phyloP scores from a whole-genome alignment of 208 protist species.

The Wallacemonas sp. region DNA sequence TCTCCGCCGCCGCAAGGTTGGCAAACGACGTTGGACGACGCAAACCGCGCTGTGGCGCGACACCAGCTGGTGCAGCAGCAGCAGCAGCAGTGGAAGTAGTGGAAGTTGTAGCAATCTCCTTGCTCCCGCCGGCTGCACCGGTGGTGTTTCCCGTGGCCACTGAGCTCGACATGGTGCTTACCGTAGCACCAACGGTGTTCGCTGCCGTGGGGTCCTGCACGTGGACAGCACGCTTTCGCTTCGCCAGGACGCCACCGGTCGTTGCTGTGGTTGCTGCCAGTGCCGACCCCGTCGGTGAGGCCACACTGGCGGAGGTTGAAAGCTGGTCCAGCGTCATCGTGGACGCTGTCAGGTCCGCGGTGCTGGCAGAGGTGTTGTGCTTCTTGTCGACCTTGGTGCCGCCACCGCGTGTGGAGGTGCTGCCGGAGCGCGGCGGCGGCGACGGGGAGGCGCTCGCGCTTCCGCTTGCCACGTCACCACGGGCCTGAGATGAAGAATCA shows the following conservation, averaged over 20 bases:
- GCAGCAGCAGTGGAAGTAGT: conserved; percentile 10
- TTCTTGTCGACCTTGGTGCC: neutral
- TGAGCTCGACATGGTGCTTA: too few species aligned
- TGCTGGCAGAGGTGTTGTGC: neutral
- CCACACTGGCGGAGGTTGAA: neutral
- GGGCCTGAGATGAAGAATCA: neutral
- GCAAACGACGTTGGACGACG: conserved; percentile 29
- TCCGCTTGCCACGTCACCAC: too few species aligned
- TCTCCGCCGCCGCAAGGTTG: conserved; percentile 7
- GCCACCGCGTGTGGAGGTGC: neutral
- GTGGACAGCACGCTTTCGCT: conserved; percentile 2
- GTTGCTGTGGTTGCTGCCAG: too few species aligned
- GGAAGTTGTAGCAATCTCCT: conserved; percentile 15
- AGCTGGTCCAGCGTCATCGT: neutral
- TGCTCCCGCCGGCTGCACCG: too few species aligned
- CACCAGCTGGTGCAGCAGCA: conserved; percentile 4
- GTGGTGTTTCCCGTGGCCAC: too few species aligned
- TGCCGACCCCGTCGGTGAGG: neutral
- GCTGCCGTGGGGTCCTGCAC: neutral
- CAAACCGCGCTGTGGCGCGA: conserved; percentile 43
- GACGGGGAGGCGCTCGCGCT: too few species aligned
- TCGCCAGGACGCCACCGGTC: conserved; percentile 2
- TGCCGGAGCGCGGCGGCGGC: neutral
- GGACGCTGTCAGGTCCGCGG: neutral
- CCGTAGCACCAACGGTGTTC: too few species aligned